Conservation (phyloP, 2,329 filamentous ascomycete species). For the Epichloe sp. region DNA sequence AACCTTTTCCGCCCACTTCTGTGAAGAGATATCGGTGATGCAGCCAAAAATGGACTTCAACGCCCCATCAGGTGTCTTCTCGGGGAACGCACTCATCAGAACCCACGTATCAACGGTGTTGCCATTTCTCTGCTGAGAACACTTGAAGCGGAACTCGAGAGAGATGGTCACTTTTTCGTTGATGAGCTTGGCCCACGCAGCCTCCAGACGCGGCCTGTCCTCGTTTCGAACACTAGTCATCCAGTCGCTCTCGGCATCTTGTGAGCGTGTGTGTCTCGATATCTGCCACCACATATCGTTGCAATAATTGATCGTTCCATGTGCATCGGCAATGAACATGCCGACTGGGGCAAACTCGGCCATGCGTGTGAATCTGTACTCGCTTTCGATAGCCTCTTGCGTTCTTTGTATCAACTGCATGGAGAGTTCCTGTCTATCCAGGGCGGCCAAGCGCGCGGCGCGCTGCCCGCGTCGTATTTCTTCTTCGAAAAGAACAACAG, state of each 20-base stretch:
- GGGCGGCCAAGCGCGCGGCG: constrained; percentile 59
- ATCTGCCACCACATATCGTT: constrained; percentile 72
- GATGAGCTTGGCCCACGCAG: constrained; percentile 50
- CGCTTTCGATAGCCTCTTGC: constrained; percentile 50
- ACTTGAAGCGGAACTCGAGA: constrained; percentile 64
- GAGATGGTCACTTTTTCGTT: constrained; percentile 50
- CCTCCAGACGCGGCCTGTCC: constrained; percentile 45
- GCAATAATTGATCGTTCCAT: constrained; percentile 61
- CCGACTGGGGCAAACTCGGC: constrained; percentile 74
- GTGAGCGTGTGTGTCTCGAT: constrained; percentile 48
- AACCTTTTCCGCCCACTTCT: constrained; percentile 73
- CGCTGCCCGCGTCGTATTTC: constrained; percentile 64
- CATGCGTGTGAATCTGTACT: constrained; percentile 73
- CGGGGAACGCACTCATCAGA: constrained; percentile 62
- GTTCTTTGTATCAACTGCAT: constrained; percentile 57
- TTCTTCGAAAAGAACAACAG: constrained; percentile 71
- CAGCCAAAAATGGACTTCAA: constrained; percentile 68
- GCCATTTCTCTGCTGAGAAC: constrained; percentile 47
- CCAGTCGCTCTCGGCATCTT: constrained; percentile 50
- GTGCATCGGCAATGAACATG: constrained; percentile 68
- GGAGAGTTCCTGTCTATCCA: constrained; percentile 65
- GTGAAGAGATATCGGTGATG: constrained; percentile 74
- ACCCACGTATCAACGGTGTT: constrained; percentile 60
- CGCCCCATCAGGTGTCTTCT: constrained; percentile 48
- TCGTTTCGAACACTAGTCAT: constrained; percentile 59